These are phyloP conservation scores for Cytospora schulzeri DNA, from an alignment of 2,329 filamentous ascomycete genomes.

Conservation along the genomic window DNA sequence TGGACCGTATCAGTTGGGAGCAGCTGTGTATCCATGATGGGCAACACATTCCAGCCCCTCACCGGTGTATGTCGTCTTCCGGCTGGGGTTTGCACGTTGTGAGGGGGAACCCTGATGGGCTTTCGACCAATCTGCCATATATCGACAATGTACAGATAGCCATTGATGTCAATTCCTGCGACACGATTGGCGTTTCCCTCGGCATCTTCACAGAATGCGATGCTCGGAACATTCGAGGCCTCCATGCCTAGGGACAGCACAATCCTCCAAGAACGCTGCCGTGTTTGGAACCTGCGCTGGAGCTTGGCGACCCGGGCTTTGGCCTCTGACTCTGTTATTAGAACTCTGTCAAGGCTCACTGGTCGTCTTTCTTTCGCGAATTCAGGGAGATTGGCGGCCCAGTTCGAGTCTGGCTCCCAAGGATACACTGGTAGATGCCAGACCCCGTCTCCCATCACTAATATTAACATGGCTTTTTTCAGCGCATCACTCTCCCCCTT, in stretches of 20 bases:
- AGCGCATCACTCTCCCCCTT: not conserved
- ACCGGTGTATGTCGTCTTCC: not conserved
- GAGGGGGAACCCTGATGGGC: slow-evolving; percentile 33
- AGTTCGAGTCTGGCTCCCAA: not conserved
- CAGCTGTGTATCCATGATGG: slow-evolving; percentile 22
- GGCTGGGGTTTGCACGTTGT: slow-evolving; percentile 21
- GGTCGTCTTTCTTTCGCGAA: not conserved
- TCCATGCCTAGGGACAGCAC: slow-evolving; percentile 43
- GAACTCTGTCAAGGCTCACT: not conserved
- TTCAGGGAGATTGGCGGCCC: not conserved
- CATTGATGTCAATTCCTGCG: slow-evolving; percentile 54
- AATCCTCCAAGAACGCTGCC: slow-evolving; percentile 54
- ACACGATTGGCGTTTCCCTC: slow-evolving; percentile 53
- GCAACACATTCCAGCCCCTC: slow-evolving; percentile 23
- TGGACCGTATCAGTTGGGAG: slow-evolving; percentile 10
- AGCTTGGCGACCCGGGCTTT: slow-evolving; percentile 23
- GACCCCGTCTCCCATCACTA: not conserved
- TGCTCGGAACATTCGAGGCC: slow-evolving; percentile 54
- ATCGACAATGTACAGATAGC: slow-evolving; percentile 51
- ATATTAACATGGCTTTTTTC: not conserved
- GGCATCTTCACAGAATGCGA: slow-evolving; percentile 52
- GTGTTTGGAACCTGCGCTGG: slow-evolving; percentile 42
- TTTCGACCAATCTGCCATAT: slow-evolving; percentile 49
- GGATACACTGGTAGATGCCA: not conserved
- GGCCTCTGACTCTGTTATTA: not conserved